A percentile compares a stretch with the other conserved stretches of the same genome.
Evolutionary conservation across 192 early-diverging fungal species (phyloP).

Genomic region (Haplosporangium gracile): DNA sequence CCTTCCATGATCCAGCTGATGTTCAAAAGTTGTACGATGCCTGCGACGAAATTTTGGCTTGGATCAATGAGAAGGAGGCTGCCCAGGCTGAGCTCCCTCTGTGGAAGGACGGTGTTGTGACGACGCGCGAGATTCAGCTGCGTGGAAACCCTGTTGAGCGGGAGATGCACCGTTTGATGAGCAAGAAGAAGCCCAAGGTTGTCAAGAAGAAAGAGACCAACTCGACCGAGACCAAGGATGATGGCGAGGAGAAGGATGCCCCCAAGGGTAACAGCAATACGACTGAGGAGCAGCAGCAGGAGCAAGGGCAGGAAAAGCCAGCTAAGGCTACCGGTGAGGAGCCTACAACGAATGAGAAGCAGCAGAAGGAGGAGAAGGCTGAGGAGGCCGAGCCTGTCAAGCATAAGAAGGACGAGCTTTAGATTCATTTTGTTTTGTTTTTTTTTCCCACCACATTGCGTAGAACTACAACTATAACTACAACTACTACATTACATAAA

Average conservation of each 20-base stretch:
- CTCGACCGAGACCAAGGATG: conserved; percentile 35
- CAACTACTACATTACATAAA: no score
- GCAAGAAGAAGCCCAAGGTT: conserved; percentile 72
- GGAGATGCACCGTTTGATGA: conserved; percentile 66
- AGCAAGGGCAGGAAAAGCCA: background rate
- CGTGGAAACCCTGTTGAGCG: conserved; percentile 64
- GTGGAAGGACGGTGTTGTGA: conserved; percentile 76
- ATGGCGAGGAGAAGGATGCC: conserved; percentile 28
- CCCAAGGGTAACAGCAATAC: background rate
- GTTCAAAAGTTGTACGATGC: conserved; percentile 65
- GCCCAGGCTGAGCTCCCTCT: conserved; percentile 70
- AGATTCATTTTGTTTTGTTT: background rate
- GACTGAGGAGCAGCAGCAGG: background rate
- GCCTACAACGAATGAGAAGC: conserved; percentile 19
- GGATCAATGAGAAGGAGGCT: conserved; percentile 73
- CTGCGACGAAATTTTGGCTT: conserved; percentile 68
- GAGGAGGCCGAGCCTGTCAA: conserved; percentile 24
- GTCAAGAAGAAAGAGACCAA: conserved; percentile 51
- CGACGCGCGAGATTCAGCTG: conserved; percentile 66
- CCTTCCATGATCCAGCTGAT: conserved; percentile 69
- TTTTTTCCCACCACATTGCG: background rate
- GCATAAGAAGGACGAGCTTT: conserved; percentile 53
- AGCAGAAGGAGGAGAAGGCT: conserved; percentile 11
- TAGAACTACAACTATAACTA: no score
- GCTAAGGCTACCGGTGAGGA: background rate